Base-by-base conservation (phyloP, 2,329 filamentous ascomycete genomes). In the Fusarium verticillioides region DNA sequence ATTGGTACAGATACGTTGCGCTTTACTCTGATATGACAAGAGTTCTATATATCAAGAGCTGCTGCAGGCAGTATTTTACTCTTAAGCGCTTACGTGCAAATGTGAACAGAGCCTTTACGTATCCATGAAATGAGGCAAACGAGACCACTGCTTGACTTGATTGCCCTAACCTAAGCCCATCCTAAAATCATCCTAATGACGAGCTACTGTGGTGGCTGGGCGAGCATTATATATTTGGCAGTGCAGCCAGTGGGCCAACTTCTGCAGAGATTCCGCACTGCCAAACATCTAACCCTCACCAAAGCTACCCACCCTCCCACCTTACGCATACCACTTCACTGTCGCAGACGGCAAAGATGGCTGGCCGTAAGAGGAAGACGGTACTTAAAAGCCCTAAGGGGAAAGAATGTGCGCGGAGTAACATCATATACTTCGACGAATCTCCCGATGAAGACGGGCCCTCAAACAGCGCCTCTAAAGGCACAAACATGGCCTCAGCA, bases 211-310 rank as follows among this genome's bases (percentile, higher is more conserved):
- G 12, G 32, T 23, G n/a, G 18, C n/a, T 21, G 12, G 0, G n/a
- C n/a, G 4, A 36, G 8, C 1, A 0, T 0, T 34, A 2, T 3
- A 26, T 52, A 6, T 52, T 52, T 52, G 6, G n/a, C 4, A 15
- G 6, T 21, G 44, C 44, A 30, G 12, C 18, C 0, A 19, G 49
- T 37, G 49, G 49, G 49, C n/a, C 18, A 37, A 8, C 2, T 2
- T 34, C n/a, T 57, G 53, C 9, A 44, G 4, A 32, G 7, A 56
- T 32, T 32, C 18, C 8, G 36, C 37, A 40, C 21, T 23, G 16
- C 28, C 9, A 44, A 34, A 26, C 3, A 44, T 56, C 28, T 21
- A 9, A 11, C n/a, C n/a, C 12, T 44, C 39, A 32, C 21, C 37
- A 13, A 28, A 9, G 18, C 7, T 9, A 4, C 11, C 36, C 4